Conservation (phyloP, 2,329 filamentous ascomycete species). For the Arthrobotrys iridis region DNA sequence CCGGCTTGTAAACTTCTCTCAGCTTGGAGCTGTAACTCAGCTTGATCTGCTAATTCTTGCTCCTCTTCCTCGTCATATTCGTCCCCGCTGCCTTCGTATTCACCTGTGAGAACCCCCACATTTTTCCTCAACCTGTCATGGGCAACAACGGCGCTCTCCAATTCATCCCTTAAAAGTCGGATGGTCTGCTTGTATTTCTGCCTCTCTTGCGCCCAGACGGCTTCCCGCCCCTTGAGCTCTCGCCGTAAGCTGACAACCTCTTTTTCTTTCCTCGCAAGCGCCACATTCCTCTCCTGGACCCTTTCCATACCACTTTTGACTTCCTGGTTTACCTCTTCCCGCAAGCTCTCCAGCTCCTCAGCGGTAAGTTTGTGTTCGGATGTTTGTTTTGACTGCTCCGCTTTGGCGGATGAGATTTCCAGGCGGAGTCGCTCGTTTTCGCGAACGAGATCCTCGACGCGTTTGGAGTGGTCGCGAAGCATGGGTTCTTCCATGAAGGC, state of each 20-base stretch:
- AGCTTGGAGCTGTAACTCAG: conserved; percentile 39
- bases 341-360: conserved; percentile 29
- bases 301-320: conserved; percentile 48
- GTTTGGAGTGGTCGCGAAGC: conserved; percentile 51
- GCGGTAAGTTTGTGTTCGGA: conserved; percentile 17
- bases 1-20: conserved; percentile 39
- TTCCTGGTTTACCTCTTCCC: conserved; percentile 45
- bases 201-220: conserved; percentile 28
- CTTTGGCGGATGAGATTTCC: conserved; percentile 25
- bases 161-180: conserved; percentile 28
- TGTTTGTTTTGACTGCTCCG: conserved; percentile 15
- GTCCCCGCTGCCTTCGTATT: conserved; percentile 17
- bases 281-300: conserved; percentile 41
- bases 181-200: conserved; percentile 38
- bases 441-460: conserved; percentile 54
- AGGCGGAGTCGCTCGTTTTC: conserved; percentile 51
- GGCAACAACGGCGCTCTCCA: conserved; percentile 16
- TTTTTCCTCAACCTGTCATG: conserved; percentile 39
- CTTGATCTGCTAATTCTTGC: conserved; percentile 38
- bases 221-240: conserved; percentile 6
- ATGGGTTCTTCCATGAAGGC: conserved; percentile 53
- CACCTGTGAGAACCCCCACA: conserved; percentile 33
- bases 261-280: conserved; percentile 34
- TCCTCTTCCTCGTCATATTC: conserved; percentile 27
- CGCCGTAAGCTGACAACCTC: conserved; percentile 19